Conservation (phyloP, 75 land plant species). For the Sequoia sempervirens region DNA sequence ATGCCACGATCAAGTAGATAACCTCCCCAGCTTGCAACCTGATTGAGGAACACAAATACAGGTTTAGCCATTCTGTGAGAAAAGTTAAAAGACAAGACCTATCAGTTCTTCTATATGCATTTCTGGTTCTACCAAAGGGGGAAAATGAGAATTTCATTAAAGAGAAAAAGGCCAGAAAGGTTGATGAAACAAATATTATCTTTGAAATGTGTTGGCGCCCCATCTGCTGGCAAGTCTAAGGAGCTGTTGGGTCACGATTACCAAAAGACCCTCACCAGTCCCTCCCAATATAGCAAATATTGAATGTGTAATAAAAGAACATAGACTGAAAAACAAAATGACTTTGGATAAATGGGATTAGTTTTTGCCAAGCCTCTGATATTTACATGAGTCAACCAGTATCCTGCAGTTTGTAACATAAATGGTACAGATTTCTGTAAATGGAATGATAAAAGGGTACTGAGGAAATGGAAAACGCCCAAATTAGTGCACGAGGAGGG, state of each 20-base stretch:
- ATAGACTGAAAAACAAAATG: background rate
- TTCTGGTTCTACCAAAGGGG: background rate
- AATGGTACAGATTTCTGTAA: too few species aligned
- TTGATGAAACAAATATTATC: background rate
- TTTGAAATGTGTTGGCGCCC: background rate
- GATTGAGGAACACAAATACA: constrained; percentile 3
- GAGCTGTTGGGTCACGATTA: background rate
- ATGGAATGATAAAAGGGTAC: too few species aligned
- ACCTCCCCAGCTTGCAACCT: constrained; percentile 33
- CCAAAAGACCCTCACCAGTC: background rate
- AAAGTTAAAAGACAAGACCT: background rate
- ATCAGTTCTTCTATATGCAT: background rate
- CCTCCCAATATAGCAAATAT: background rate
- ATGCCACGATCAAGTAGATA: constrained; percentile 15
- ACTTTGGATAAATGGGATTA: background rate
- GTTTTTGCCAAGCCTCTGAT: background rate
- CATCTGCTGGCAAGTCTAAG: background rate
- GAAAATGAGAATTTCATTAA: background rate
- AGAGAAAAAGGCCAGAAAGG: background rate
- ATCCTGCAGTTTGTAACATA: too few species aligned
- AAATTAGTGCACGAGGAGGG: too few species aligned
- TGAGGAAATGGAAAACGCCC: too few species aligned
- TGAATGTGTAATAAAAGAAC: background rate
- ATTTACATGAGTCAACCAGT: too few species aligned
- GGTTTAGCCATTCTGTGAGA: background rate